Evolutionary conservation across 768 basidiomycete genomes (phyloP).

Genomic region (Austroboletus eburneus): DNA sequence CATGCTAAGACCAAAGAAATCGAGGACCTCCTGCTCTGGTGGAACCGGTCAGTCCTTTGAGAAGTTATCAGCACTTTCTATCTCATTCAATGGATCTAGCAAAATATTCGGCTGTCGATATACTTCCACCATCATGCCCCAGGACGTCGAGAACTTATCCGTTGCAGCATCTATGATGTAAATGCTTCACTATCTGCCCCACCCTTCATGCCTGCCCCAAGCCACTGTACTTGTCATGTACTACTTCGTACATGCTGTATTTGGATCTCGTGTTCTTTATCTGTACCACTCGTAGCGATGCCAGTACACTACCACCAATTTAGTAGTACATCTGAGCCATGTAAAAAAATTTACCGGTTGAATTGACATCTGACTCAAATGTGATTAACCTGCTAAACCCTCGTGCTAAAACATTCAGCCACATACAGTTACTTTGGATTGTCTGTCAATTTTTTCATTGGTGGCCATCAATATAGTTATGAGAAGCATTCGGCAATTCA

Average conservation of each 20-base stretch:
- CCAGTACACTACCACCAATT: no score
- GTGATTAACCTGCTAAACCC: no score
- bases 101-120: neutral
- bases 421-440: no score
- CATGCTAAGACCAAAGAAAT: neutral
- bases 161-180: neutral
- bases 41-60: constrained; percentile 6
- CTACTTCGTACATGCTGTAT: neutral
- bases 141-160: neutral
- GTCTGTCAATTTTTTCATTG: no score
- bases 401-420: no score
- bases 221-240: neutral
- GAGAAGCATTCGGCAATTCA: no score
- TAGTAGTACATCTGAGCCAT: no score
- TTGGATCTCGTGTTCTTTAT: neutral
- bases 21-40: constrained; percentile 9
- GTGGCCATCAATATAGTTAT: no score
- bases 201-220: neutral
- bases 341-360: no score
- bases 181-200: neutral
- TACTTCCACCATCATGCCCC: neutral
- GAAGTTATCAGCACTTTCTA: neutral
- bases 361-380: no score
- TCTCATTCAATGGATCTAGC: neutral
- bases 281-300: no score